Conservation (phyloP, 2,329 filamentous ascomycete genomes). For the Teratosphaeria epicoccoides region DNA sequence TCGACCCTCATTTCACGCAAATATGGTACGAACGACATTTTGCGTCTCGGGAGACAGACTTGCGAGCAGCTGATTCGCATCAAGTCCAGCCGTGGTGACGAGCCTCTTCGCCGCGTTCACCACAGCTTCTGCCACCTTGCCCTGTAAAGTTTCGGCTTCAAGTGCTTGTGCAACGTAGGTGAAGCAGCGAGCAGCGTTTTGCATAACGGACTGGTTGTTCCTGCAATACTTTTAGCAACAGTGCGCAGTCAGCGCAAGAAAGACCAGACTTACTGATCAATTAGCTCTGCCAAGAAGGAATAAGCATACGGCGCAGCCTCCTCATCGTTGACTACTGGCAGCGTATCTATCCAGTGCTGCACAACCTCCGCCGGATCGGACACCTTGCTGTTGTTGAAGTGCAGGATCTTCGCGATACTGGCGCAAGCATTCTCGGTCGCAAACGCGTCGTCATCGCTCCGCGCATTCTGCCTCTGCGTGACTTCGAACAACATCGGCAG, state of each 20-base stretch:
- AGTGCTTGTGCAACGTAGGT: conserved; percentile 77
- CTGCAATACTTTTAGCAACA: conserved; percentile 37
- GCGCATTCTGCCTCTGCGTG: conserved; percentile 67
- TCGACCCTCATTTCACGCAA: conserved; percentile 8
- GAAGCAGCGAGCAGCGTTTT: conserved; percentile 72
- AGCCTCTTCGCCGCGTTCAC: conserved; percentile 69
- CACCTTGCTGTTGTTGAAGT: conserved; percentile 73
- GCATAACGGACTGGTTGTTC: conserved; percentile 71
- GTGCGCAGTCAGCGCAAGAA: background rate
- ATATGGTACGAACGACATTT: conserved; percentile 39
- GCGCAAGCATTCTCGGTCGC: conserved; percentile 96
- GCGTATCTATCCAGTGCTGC: conserved; percentile 76
- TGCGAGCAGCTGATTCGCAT: conserved; percentile 64
- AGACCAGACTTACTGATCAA: conserved; percentile 68
- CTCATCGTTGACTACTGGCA: conserved; percentile 90
- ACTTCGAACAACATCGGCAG: conserved; percentile 77
- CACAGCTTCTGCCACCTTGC: conserved; percentile 67
- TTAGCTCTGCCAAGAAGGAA: conserved; percentile 78
- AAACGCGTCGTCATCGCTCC: conserved; percentile 87
- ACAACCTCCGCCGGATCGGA: conserved; percentile 65
- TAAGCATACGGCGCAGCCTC: conserved; percentile 96
- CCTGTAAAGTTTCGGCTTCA: conserved; percentile 80
- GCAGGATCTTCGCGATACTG: conserved; percentile 91
- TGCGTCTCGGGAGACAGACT: conserved; percentile 72
- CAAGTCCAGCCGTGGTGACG: conserved; percentile 60